Percentiles rank a stretch among this genome's conserved stretches.
Conservation (phyloP, 139 green algal genomes). For the Nannochloris sp. region DNA sequence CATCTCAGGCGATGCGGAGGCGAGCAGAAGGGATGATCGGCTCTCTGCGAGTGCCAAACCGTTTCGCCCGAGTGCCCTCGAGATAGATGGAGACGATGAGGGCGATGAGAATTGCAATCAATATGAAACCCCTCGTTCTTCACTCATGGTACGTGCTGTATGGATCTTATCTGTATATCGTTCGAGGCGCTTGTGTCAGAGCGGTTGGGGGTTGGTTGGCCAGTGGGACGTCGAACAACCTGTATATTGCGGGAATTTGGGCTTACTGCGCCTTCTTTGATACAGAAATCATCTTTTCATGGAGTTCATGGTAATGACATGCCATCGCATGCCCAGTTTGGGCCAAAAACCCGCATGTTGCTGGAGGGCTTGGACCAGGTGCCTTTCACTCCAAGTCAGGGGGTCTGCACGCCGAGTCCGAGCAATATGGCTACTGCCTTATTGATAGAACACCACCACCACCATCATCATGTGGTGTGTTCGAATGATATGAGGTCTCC, state of each 20-base stretch:
- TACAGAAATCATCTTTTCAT: too few relatives aligned
- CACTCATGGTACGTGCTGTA: too few relatives aligned
- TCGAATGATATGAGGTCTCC: not conserved
- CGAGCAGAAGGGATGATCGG: not conserved
- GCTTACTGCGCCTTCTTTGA: too few relatives aligned
- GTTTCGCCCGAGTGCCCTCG: constrained; percentile 16
- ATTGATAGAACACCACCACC: not conserved
- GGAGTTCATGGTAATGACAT: too few relatives aligned
- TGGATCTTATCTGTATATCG: too few relatives aligned
- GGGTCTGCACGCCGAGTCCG: constrained; percentile 38
- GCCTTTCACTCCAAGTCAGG: constrained; percentile 39
- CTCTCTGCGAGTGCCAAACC: not conserved
- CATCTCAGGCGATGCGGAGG: constrained; percentile 6
- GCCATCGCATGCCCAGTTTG: too few relatives aligned
- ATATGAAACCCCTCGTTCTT: too few relatives aligned
- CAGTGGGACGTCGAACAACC: too few relatives aligned
- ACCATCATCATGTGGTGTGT: not conserved
- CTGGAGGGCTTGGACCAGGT: constrained; percentile 16
- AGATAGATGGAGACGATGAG: not conserved
- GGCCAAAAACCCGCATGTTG: constrained; percentile 8
- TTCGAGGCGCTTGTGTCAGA: not conserved
- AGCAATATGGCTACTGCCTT: constrained; percentile 34
- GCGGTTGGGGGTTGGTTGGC: too few relatives aligned
- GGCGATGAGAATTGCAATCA: not conserved
- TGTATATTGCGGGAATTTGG: too few relatives aligned